These are phyloP conservation scores for Ophiocordyceps sinensis DNA, from an alignment of 2,329 filamentous ascomycete species.

Conservation along the genomic window DNA sequence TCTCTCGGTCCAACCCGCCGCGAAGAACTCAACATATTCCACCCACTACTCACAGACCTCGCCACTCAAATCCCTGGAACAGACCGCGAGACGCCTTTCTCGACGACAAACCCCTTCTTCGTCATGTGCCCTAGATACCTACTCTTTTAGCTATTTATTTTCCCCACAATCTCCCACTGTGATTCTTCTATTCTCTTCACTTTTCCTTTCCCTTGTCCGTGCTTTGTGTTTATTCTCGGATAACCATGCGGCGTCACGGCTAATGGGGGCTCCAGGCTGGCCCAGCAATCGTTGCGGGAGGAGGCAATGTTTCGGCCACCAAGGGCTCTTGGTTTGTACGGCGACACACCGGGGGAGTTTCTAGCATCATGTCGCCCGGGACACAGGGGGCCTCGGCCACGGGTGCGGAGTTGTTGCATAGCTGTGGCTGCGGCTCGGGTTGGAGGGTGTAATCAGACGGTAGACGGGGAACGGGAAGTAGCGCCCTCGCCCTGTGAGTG, in stretches of 20 bases:
- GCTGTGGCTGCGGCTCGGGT: not conserved
- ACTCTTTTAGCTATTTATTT: not conserved
- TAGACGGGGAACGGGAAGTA: not conserved
- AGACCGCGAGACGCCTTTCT: not conserved
- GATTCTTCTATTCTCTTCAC: not conserved
- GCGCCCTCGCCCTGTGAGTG: too few species aligned
- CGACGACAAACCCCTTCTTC: not conserved
- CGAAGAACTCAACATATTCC: too few species aligned
- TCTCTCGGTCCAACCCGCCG: not conserved
- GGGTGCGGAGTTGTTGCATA: too few species aligned
- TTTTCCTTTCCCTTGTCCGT: not conserved
- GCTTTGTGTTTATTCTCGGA: too few species aligned
- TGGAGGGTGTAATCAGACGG: not conserved
- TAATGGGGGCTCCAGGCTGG: slow-evolving; percentile 2
- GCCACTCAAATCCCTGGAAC: not conserved
- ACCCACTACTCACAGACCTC: not conserved
- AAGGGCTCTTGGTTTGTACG: not conserved
- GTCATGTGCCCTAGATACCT: not conserved
- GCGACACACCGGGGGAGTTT: not conserved
- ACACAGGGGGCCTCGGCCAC: too few species aligned
- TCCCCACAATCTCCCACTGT: not conserved
- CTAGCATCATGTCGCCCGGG: too few species aligned
- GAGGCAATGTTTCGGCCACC: not conserved
- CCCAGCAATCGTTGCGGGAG: not conserved
- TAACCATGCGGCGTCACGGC: slow-evolving; percentile 5